A percentile compares a stretch with the other conserved stretches of the same genome.
Conservation (phyloP, 495 filamentous ascomycete genomes). For the Xylaria curta region DNA sequence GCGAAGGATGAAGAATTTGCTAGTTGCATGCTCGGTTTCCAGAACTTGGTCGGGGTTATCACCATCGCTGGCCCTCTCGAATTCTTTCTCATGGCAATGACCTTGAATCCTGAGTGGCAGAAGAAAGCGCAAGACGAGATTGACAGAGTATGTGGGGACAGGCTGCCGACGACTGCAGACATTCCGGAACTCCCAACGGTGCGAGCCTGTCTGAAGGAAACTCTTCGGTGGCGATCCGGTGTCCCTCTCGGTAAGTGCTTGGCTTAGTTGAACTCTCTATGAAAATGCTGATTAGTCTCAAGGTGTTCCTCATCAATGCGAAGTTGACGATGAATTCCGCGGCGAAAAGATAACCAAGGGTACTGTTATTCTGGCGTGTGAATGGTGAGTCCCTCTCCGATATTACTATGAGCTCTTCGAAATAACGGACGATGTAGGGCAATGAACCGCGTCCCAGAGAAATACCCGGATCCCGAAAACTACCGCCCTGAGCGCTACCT, state of each 20-base stretch:
- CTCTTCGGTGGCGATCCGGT: constrained; percentile 64
- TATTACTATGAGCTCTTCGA: not conserved
- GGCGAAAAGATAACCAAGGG: constrained; percentile 59
- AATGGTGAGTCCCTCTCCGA: constrained; percentile 48
- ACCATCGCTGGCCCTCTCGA: constrained; percentile 55
- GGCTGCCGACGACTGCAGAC: constrained; percentile 56
- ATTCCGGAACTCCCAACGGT: constrained; percentile 56
- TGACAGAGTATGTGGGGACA: constrained; percentile 62
- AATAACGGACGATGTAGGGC: constrained; percentile 41
- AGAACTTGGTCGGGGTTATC: constrained; percentile 55
- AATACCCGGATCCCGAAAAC: constrained; percentile 59
- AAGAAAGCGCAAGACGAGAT: constrained; percentile 62
- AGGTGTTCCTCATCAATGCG: constrained; percentile 61
- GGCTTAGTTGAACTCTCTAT: not conserved
- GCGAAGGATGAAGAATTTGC: constrained; percentile 53
- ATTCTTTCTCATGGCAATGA: constrained; percentile 59
- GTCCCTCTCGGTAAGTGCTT: constrained; percentile 50
- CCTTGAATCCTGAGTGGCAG: constrained; percentile 54
- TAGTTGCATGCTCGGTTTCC: constrained; percentile 56
- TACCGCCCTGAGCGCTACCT: constrained; percentile 64
- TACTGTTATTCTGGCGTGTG: constrained; percentile 60
- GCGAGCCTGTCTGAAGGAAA: constrained; percentile 66
- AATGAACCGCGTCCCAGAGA: constrained; percentile 55
- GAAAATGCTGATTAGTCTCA: constrained; percentile 14
- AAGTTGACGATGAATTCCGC: constrained; percentile 55